These are phyloP conservation scores for Nematodospora valgi DNA, from an alignment of 805 yeast genomes.

Conservation along the genomic window DNA sequence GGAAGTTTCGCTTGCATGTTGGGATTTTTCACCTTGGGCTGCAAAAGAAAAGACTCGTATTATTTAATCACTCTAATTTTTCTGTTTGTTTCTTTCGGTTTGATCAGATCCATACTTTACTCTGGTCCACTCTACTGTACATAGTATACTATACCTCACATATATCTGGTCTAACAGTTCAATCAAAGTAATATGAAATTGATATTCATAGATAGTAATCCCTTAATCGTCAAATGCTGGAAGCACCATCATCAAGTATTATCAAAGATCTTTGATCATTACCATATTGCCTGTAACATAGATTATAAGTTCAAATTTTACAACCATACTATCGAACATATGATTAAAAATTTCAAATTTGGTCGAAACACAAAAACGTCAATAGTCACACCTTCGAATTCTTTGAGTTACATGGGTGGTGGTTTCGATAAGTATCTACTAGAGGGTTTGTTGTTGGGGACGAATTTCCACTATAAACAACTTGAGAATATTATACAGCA, in stretches of 20 bases:
- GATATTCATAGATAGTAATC: conserved; percentile 9
- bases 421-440: conserved; percentile 24
- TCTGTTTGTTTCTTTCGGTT: no score
- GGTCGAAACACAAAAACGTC: conserved; percentile 9
- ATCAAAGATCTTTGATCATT: background rate
- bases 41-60: no score
- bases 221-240: conserved; percentile 8
- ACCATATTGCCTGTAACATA: conserved; percentile 1
- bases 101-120: no score
- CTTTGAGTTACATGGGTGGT: conserved; percentile 24
- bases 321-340: conserved; percentile 4
- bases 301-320: conserved; percentile 6
- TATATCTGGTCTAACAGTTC: no score
- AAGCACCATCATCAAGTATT: conserved; percentile 3
- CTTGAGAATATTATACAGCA: conserved; percentile 17
- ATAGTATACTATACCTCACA: no score
- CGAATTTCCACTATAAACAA: conserved; percentile 9
- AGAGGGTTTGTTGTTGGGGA: conserved; percentile 11
- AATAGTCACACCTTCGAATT: conserved; percentile 22
- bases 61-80: no score
- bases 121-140: no score
- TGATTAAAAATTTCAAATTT: background rate
- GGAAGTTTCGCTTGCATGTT: no score
- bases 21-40: no score
- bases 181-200: conserved; percentile 6